Evolutionary conservation across 2,329 filamentous ascomycete genomes (phyloP).

Genomic region (Cercospora brassicicola): DNA sequence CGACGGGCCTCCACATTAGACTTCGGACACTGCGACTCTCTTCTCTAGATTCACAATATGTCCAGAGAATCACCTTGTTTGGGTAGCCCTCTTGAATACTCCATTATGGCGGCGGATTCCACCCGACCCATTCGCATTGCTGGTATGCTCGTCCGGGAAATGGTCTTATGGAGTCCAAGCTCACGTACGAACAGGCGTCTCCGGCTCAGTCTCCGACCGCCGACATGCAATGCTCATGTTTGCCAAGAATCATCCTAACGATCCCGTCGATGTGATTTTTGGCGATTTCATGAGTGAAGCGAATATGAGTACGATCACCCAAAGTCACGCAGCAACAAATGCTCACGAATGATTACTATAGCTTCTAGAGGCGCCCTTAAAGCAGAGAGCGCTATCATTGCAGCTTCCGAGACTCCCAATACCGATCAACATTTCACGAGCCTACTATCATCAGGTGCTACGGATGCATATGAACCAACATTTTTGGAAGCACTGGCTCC

Average conservation of each 20-base stretch:
- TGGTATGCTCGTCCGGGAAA: conserved; percentile 17
- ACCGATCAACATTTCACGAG: background rate
- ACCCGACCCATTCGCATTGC: conserved; percentile 36
- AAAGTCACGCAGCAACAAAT: conserved; percentile 25
- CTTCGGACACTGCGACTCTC: background rate
- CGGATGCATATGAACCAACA: conserved; percentile 53
- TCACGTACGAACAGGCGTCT: conserved; percentile 29
- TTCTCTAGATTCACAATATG: background rate
- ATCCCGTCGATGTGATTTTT: conserved; percentile 55
- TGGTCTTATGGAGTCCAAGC: background rate
- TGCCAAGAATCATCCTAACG: conserved; percentile 33
- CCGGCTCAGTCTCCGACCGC: conserved; percentile 45
- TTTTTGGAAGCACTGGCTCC: conserved; percentile 53
- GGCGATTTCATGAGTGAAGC: conserved; percentile 52
- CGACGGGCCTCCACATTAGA: background rate
- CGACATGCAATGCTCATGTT: conserved; percentile 40
- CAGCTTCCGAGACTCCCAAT: background rate
- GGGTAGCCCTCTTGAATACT: conserved; percentile 23
- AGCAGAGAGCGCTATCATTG: conserved; percentile 34
- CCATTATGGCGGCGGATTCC: conserved; percentile 26
- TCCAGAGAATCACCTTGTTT: conserved; percentile 20
- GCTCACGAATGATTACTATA: background rate
- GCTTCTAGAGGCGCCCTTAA: conserved; percentile 51
- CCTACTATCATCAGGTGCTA: conserved; percentile 13
- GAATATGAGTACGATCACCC: conserved; percentile 29